phyloP scores from a whole-genome alignment of 192 early-diverging fungal genomes.

The Coemansia sp. region DNA sequence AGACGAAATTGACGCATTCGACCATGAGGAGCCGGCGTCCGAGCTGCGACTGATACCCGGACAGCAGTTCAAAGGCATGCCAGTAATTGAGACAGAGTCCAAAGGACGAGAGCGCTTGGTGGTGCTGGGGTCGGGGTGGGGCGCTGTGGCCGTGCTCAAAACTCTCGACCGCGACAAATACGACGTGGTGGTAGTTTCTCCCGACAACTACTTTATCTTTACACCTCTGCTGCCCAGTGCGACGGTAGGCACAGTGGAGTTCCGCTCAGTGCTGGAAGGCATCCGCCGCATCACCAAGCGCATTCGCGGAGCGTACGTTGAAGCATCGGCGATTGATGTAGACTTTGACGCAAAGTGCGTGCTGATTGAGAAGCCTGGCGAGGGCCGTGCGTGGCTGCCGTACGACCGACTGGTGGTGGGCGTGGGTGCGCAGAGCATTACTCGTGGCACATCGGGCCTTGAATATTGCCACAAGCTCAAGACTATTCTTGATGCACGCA shows the following conservation, averaged over 20 bases:
- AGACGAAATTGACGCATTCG: constrained; percentile 48
- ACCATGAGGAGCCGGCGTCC: constrained; percentile 33
- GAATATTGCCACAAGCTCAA: constrained; percentile 82
- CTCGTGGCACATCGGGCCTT: constrained; percentile 78
- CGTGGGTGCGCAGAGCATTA: constrained; percentile 78
- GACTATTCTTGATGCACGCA: constrained; percentile 76
- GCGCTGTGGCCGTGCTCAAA: constrained; percentile 63
- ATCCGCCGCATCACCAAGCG: constrained; percentile 86
- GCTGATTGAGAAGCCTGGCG: constrained; percentile 65
- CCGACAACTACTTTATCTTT: constrained; percentile 89
- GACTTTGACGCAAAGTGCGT: constrained; percentile 78
- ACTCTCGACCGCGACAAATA: constrained; percentile 70
- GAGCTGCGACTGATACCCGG: constrained; percentile 27
- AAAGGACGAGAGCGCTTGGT: constrained; percentile 48
- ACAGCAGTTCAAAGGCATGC: constrained; percentile 19
- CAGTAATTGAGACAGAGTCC: constrained; percentile 23
- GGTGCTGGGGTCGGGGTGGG: constrained; percentile 55
- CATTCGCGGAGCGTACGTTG: constrained; percentile 75
- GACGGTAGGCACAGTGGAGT: constrained; percentile 87
- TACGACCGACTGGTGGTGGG: constrained; percentile 84
- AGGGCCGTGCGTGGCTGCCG: constrained; percentile 59
- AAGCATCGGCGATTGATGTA: constrained; percentile 81
- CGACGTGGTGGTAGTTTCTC: constrained; percentile 74
- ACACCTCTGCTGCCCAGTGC: constrained; percentile 71
- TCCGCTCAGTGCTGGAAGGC: constrained; percentile 83